Evolutionary conservation across 2,329 filamentous ascomycete species (phyloP).

Genomic region (Dactylellina drechsleri): DNA sequence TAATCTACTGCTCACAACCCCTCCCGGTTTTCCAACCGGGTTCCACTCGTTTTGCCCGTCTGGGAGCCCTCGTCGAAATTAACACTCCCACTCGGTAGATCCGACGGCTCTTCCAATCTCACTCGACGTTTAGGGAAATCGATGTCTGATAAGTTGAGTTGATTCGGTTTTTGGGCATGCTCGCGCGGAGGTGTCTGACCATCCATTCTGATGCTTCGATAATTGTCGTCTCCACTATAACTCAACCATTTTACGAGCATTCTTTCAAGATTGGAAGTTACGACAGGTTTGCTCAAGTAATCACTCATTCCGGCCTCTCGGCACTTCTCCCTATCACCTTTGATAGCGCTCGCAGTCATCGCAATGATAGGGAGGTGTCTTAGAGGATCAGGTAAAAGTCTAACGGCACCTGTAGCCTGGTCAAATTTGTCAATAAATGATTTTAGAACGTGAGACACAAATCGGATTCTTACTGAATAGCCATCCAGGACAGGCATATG

Average conservation of each 20-base stretch:
- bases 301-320: slow-evolving; percentile 79
- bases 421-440: background rate
- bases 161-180: slow-evolving; percentile 6
- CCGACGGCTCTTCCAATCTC: background rate
- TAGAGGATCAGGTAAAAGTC: slow-evolving; percentile 63
- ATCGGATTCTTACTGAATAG: slow-evolving; percentile 32
- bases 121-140: slow-evolving; percentile 20
- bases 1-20: too few relatives aligned
- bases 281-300: slow-evolving; percentile 65
- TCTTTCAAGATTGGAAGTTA: slow-evolving; percentile 44
- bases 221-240: slow-evolving; percentile 45
- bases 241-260: slow-evolving; percentile 52
- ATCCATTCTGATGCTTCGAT: slow-evolving; percentile 45
- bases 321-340: slow-evolving; percentile 80
- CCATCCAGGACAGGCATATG: slow-evolving; percentile 64
- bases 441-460: background rate
- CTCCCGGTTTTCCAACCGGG: too few relatives aligned
- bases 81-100: background rate
- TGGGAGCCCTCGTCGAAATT: background rate
- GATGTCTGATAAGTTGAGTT: slow-evolving; percentile 32
- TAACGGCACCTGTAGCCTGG: slow-evolving; percentile 41
- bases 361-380: slow-evolving; percentile 77
- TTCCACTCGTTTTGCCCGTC: too few relatives aligned
- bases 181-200: slow-evolving; percentile 46
- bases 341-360: slow-evolving; percentile 83